Base-by-base conservation (phyloP, 768 basidiomycete genomes). In the Tephrocybe sp. region DNA sequence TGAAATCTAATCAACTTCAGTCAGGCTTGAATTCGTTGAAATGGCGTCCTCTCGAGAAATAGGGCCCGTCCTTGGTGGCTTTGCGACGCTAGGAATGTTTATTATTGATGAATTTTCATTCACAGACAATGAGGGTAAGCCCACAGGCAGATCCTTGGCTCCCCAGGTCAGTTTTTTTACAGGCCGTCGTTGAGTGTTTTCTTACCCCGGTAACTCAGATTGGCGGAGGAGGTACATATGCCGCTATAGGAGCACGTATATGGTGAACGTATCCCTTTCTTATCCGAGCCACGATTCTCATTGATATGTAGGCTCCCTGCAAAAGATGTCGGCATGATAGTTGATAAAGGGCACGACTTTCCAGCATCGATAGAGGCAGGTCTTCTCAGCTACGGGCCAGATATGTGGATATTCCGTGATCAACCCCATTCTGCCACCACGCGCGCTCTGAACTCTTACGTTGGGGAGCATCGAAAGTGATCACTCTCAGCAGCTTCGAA, bases 211-310 rank as follows among this genome's bases (percentile, higher is more conserved):
- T 18, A 30, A 21, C 49, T 47, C 47, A 93, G 83, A 92, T 94
- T 55, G 93, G 93, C 21, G 93, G 93, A 0, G 94, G 90, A 1
- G 93, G 93, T 2, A 90, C 86, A 0, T 90, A 88, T 65, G 88
- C 88, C 45, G 70, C 76, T 34, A 75, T 95, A 37, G 93, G 90
- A 2, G 84, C 90, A 21, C 78, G 93, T 40, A 81, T 94, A 62
- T 94, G 90, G 88, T 87, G 50, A 49, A 58, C 43, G 41, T 29
- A 36, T 7, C 13, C 24, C 3, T 4, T 19, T 19, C 7, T 19
- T 18, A 18, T 38, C 8, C 4, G 33, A n/a, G 13, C 33, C 13
- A n/a, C 13, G 33, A 34, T 15, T 4, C 33, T 34, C 15, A 12
- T 34, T 9, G 21, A 19, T 30, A 40, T 52, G 42, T 60, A 90